Percentiles rank a stretch among this genome's conserved stretches.
Conservation (phyloP, 2,329 filamentous ascomycete genomes). For the Epicoccum nigrum region DNA sequence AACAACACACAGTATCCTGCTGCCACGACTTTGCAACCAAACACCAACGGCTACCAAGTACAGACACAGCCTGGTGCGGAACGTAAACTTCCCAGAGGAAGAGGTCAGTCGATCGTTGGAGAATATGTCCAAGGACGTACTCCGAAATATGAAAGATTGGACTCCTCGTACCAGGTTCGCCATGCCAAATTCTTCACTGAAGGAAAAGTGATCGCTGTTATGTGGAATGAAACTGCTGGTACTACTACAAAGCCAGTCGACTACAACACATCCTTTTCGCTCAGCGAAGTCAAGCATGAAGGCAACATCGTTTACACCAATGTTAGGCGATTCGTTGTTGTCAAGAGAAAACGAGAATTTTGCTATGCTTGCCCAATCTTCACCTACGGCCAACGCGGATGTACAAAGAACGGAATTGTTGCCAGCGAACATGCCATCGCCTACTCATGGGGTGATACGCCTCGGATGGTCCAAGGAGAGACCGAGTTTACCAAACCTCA, state of each 20-base stretch:
- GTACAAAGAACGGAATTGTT: background rate
- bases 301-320: background rate
- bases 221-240: background rate
- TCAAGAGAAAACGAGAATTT: background rate
- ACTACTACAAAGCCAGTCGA: background rate
- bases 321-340: background rate
- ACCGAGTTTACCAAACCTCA: background rate
- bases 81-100: no score
- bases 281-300: background rate
- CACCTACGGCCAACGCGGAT: background rate
- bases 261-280: background rate
- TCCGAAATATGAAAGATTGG: no score
- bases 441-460: background rate
- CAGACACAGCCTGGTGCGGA: no score
- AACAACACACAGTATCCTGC: no score
- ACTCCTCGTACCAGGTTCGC: no score
- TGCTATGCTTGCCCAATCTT: background rate
- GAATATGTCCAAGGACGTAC: slow-evolving; percentile 3
- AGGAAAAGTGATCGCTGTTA: background rate
- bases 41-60: no score
- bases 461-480: background rate
- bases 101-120: no score
- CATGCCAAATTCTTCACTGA: background rate
- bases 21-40: no score
- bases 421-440: background rate